Percentiles rank a stretch among this genome's conserved stretches.
Evolutionary conservation across 345 rosid genomes (phyloP).

Genomic region (Erodium maritimum): DNA sequence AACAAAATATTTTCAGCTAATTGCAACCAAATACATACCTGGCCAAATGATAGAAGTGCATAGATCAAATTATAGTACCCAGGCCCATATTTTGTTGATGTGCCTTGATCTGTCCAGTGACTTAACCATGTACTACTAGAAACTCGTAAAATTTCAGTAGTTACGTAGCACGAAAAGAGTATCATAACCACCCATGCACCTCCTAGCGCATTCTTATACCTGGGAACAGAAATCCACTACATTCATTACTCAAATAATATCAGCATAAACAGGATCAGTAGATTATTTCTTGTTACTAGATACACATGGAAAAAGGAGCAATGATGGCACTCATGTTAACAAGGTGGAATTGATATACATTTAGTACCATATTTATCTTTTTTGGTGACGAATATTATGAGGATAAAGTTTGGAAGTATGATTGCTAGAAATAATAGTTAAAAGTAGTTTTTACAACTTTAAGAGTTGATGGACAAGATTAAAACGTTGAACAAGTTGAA

Average conservation of each 20-base stretch:
- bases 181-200: constrained; percentile 84
- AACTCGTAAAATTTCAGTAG: constrained; percentile 75
- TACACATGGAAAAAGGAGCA: too few relatives aligned
- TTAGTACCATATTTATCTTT: too few relatives aligned
- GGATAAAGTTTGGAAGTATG: not conserved
- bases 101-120: constrained; percentile 77
- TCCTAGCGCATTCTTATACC: constrained; percentile 95
- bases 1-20: not conserved
- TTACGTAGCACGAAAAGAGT: constrained; percentile 62
- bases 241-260: not conserved
- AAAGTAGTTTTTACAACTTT: not conserved
- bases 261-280: not conserved
- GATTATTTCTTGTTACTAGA: not conserved
- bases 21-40: constrained; percentile 39
- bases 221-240: constrained; percentile 13
- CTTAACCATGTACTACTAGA: constrained; percentile 97
- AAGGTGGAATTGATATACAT: not conserved
- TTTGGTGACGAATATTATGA: too few relatives aligned
- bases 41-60: constrained; percentile 62
- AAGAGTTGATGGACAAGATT: not conserved
- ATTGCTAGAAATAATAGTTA: not conserved
- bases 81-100: constrained; percentile 38
- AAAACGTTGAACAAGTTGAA: not conserved
- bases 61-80: constrained; percentile 69
- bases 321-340: not conserved